Evolutionary conservation across 495 filamentous ascomycete genomes (phyloP), one percentile per base, ranked within the genome.

Genomic region (Penicillium turbatum): DNA sequence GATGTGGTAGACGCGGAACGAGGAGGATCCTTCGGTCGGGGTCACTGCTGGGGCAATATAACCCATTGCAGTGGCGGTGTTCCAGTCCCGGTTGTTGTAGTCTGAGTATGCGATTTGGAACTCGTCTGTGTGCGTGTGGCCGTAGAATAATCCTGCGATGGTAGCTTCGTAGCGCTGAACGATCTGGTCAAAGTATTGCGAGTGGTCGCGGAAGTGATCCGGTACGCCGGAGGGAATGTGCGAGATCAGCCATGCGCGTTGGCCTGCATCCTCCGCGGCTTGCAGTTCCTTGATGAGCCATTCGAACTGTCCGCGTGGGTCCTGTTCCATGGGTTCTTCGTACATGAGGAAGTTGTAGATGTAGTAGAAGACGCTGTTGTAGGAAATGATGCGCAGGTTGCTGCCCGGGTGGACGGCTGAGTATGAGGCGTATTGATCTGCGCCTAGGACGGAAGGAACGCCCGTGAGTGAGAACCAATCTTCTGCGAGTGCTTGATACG

Each of bases 331-430:
- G 2, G 74, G 68, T 11, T 72, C 65, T 43, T 73, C 58, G 54
- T 80, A 83, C 15, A 74, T 53, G 69, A 74, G 77, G 66, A 76
- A 81, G 65, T 83, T 82, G 37, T 73, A 66, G 41, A 70, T 72
- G 58, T 83, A 82, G 69, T 79, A 83, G 59, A 82, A 69, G 53
- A 80, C 75, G 31, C 76, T 83, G 64, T 79, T 84, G 53, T 82
- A 70, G 13, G 79, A 81, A 57, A 84, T 82, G 37, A 84, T 68
- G 13, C 77, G 71, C 3, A 84, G 70, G 11, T 73, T 72, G 19
- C 64, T 65, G 42, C 62, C 56, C 9, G 70, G 67, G 39, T 76
- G 65, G 26, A 70, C 61, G 12, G 65, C 70, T 3, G 79, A 79
- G 52, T 83, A 84, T 3, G 70, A 71, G 17, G 77, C 81, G 34